Base-by-base conservation (phyloP, 2,329 filamentous ascomycete genomes). In the Juglanconis oblonga region DNA sequence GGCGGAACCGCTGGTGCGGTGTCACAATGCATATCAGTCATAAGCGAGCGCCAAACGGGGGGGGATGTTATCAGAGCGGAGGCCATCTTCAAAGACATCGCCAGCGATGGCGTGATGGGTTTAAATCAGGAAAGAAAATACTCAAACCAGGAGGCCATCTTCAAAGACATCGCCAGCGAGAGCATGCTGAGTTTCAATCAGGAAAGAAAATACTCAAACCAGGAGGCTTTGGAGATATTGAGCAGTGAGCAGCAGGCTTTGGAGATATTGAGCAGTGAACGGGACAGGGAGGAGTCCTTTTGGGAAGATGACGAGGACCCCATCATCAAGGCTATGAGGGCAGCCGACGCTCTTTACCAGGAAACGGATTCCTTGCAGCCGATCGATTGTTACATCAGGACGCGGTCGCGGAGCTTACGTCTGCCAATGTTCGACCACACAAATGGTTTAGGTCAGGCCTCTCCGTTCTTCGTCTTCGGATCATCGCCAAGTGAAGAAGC, bases 1-100 rank as follows among this genome's bases (percentile, higher is more conserved):
- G 86, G 85, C 3, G 84, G 86, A 9, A 83, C 81, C 3, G 76
- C 81, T 9, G 76, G 79, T 58, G 84, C 84, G 1, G 79, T 81
- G 56, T 72, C 79, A 5, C 73, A 79, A 31, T 88, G 85, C 66
- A 78, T 88, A 58, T 72, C 74, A 40, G 74, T 76, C 35, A 85
- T 88, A 54, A 80, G 80, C 69, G 71, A 81, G 55, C 74, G 83
- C 60, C 71, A 81, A 57, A 83, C 81, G 1, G 67, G 76, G 44
- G 83, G 82, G 2, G 75, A 84, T 64, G 65, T 78, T 13, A 64
- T 66, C n/a, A 74, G 76, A 59, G 85, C 85, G 0, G 79, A 83
- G 67, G 68, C 69, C 2, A 72, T 83, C 24, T 86, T 85, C 66
- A 75, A 77, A 31, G 71, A 78, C 3, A 72, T 86, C 11, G 72